Evolutionary conservation across 2,329 filamentous ascomycete species (phyloP).

Genomic region (Phyllosticta ampelicida): DNA sequence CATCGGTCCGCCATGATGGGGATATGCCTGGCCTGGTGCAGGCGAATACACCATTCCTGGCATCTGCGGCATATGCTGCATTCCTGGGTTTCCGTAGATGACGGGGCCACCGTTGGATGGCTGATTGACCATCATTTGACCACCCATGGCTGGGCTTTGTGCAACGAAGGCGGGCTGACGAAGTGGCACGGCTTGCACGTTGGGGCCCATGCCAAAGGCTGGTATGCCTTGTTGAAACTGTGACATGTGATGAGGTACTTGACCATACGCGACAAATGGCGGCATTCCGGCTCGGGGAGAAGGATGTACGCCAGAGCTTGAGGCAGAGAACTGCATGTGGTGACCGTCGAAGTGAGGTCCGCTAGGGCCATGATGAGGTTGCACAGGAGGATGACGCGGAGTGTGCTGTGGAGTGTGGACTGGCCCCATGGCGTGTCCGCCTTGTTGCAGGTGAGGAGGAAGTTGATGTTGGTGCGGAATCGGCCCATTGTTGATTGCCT

Average conservation of each 20-base stretch:
- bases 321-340: constrained; percentile 77
- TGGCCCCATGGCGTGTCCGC: constrained; percentile 54
- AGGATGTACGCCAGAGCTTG: constrained; percentile 66
- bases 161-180: constrained; percentile 67
- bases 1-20: constrained; percentile 43
- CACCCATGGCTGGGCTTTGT: constrained; percentile 59
- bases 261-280: constrained; percentile 57
- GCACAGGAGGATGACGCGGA: constrained; percentile 64
- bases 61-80: constrained; percentile 36
- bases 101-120: constrained; percentile 60
- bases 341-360: constrained; percentile 68
- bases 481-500: constrained; percentile 52
- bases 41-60: constrained; percentile 57
- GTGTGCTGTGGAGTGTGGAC: constrained; percentile 65
- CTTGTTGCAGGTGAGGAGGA: constrained; percentile 71
- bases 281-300: constrained; percentile 64
- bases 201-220: constrained; percentile 56
- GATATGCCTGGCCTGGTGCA: constrained; percentile 54
- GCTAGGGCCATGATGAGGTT: constrained; percentile 59
- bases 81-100: constrained; percentile 58
- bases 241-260: constrained; percentile 48
- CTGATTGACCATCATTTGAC: constrained; percentile 70
- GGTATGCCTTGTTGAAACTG: constrained; percentile 48
- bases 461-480: constrained; percentile 76
- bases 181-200: constrained; percentile 58